Conservation (phyloP, 1,284 basidiomycete genomes). For the Lentinus polychrous region DNA sequence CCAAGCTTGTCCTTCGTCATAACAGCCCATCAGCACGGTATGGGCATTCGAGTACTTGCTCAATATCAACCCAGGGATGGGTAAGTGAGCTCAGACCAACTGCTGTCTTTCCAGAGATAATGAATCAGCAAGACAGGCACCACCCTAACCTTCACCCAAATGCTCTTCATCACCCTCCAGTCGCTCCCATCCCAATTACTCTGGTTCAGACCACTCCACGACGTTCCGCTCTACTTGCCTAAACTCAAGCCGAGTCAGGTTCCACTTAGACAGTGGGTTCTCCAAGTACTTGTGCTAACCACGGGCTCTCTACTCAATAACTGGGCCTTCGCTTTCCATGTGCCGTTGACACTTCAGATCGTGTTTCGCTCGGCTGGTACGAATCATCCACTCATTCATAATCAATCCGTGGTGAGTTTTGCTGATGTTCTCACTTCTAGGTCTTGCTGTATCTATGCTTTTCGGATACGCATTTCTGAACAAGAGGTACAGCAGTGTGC, state of each 20-base stretch:
- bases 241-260: slow-evolving; percentile 62
- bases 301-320: slow-evolving; percentile 77
- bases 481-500: slow-evolving; percentile 52
- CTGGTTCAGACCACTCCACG: slow-evolving; percentile 20
- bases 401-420: neutral
- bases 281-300: slow-evolving; percentile 73
- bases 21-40: slow-evolving; percentile 46
- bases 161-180: slow-evolving; percentile 67
- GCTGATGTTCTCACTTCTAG: slow-evolving; percentile 24
- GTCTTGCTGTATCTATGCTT: slow-evolving; percentile 63
- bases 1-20: neutral
- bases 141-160: slow-evolving; percentile 82
- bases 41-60: slow-evolving; percentile 67
- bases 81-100: slow-evolving; percentile 30
- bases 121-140: slow-evolving; percentile 48
- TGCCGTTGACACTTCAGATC: slow-evolving; percentile 81
- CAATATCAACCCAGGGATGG: slow-evolving; percentile 60
- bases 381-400: slow-evolving; percentile 17
- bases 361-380: slow-evolving; percentile 83
- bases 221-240: slow-evolving; percentile 29
- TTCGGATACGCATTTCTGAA: slow-evolving; percentile 52
- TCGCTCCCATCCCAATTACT: slow-evolving; percentile 51
- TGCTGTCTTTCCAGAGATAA: neutral
- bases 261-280: slow-evolving; percentile 65
- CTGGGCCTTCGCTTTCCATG: slow-evolving; percentile 74